Base-by-base conservation (phyloP, 2,329 filamentous ascomycete species). In the Cladosporium sp. region DNA sequence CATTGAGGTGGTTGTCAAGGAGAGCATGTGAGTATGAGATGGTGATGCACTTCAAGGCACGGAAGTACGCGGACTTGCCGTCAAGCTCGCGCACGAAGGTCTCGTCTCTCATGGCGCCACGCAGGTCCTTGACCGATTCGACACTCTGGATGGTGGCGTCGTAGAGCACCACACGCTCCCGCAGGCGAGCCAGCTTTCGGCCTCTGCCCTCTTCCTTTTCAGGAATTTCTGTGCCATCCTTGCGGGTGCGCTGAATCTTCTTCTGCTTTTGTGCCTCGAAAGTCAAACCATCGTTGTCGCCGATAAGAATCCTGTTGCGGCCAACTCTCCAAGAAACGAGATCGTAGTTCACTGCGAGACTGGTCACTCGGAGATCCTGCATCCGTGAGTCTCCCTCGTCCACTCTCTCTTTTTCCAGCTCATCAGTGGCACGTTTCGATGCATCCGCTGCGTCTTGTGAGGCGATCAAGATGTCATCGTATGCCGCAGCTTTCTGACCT, bases 271-370 rank as follows among this genome's bases (percentile, higher is more conserved):
- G 74, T 14, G 75, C 63, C 28, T 78, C 74, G 60, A 85, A 80
- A 1, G 82, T 73, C 15, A 90, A 82, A 3, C 93, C 93, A 66
- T 97, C 93, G 57, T 88, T 82, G 6, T 84, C 78, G n/a, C 93
- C 92, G 54, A 91, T 90, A 62, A 99, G 78, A 0, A 96, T 88
- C 56, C 94, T 83, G 74, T 99, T 97, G 50, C 94, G 87, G 25
- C 93, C 93, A 63, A 97, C 90, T 72, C 94, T 84, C 92, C 92
- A 97, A 70, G 90, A 92, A 59, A 99, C 88, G 74, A 97, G 85
- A 65, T 90, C 90, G 73, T 96, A 97, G 74, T 94, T 96, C 59
- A 97, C 90, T 1, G 93, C 92, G 0, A 95, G 95, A 61, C 89
- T 88, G 3, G 92, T 96, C 60, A 99, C 88, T 65, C 96, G 92